A percentile compares a stretch with the other conserved stretches of the same genome.
Evolutionary conservation across 805 yeast species (phyloP).

Genomic region (Zygotorulaspora sp.): DNA sequence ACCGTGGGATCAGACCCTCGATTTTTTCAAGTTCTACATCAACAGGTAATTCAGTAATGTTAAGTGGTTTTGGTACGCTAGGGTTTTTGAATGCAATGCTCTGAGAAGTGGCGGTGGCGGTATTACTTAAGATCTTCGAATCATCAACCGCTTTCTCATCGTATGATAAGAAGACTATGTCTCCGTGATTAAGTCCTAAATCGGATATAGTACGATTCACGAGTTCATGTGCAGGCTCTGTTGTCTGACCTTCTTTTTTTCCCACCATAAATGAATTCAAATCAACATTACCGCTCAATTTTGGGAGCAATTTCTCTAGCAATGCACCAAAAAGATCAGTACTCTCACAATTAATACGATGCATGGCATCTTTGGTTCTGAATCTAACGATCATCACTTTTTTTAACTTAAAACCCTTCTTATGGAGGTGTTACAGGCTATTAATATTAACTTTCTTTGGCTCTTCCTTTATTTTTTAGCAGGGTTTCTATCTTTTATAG

Average conservation of each 20-base stretch:
- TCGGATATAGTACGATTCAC: constrained; percentile 34
- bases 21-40: constrained; percentile 63
- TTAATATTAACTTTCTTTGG: too few relatives aligned
- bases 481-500: too few relatives aligned
- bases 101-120: constrained; percentile 13
- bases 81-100: constrained; percentile 2
- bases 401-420: not conserved
- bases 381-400: constrained; percentile 60
- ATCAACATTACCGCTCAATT: constrained; percentile 25
- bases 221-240: constrained; percentile 26
- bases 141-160: constrained; percentile 12
- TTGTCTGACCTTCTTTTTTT: constrained; percentile 27
- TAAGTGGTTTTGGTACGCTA: constrained; percentile 11
- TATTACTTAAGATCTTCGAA: not conserved
- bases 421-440: too few relatives aligned
- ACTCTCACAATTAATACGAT: constrained; percentile 54
- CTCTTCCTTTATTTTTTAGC: constrained; percentile 1
- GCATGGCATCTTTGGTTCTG: constrained; percentile 79
- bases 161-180: constrained; percentile 47
- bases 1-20: constrained; percentile 69
- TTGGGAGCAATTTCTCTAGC: constrained; percentile 37
- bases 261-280: constrained; percentile 28
- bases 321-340: constrained; percentile 41
- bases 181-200: constrained; percentile 58
- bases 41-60: constrained; percentile 52